Base-by-base conservation (phyloP, 805 yeast genomes). In the Cephaloascus fragrans region DNA sequence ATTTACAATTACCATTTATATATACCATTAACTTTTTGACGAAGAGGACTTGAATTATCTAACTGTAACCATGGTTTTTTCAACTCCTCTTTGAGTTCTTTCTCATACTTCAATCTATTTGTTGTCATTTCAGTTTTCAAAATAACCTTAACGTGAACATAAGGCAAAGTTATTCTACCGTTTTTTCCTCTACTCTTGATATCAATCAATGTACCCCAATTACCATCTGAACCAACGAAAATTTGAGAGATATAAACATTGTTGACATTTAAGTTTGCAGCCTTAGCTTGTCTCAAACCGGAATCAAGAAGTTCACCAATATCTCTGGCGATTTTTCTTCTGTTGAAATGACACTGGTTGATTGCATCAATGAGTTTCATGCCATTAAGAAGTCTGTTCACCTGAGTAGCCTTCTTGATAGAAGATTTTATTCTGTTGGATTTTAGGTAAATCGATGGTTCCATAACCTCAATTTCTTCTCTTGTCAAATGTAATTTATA, bases 221-320 rank as follows among this genome's bases (percentile, higher is more conserved):
- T 53, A 17, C 95, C 96, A 58, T 90, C 97, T 41, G 88, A 79
- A 33, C 96, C 97, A 19, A 79, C 79, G 97, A 97, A 90, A 42
- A 88, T 76, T 52, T 84, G 84, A 34, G 80, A 75, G 41, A 90
- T 73, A 50, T 81, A 85, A 34, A 88, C 57, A 31, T 73, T 73
- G 42, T 80, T 73, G 18, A 77, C 72, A 44, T 79, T 61, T 44
- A 83, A 59, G 3, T 79, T 77, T 46, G 82, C 58, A 32, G 62
- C 64, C 41, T 73, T 64, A 18, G 89, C 87, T 51, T 85, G 87
- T 36, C 74, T 69, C 26, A 85, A 52, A 8, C 94, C 95, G 37
- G 75, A 67, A 51, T 79, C 77, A 44, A 90, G 69, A 60, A 89
- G 62, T 44, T 77, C 83, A 38, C 80, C 89, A 40, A 88, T 71